These are phyloP conservation scores for Striga hermonthica DNA, from an alignment of 305 asterid species.

Conservation along the genomic window DNA sequence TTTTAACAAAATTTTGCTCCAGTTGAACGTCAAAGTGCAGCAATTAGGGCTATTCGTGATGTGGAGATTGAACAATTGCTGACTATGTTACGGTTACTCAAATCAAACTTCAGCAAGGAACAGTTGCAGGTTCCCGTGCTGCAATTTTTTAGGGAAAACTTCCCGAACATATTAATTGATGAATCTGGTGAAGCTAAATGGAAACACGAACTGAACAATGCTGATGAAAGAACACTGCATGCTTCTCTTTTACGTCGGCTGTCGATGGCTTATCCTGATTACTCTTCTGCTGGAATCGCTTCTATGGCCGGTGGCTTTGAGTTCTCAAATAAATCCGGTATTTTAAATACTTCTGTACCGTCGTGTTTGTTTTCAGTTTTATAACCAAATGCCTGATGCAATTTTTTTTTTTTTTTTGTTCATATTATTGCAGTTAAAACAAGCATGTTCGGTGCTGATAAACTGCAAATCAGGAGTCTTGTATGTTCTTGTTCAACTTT, in stretches of 20 bases:
- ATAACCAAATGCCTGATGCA: conserved; percentile 27
- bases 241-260: conserved; percentile 63
- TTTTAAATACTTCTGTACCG: conserved; percentile 1
- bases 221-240: conserved; percentile 48
- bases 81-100: conserved; percentile 51
- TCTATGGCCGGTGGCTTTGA: conserved; percentile 63
- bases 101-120: conserved; percentile 55
- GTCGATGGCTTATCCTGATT: conserved; percentile 56
- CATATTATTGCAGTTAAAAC: conserved; percentile 68
- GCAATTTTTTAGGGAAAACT: conserved; percentile 64
- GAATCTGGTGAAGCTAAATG: conserved; percentile 56
- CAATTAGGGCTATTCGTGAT: conserved; percentile 81
- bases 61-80: conserved; percentile 59
- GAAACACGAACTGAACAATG: conserved; percentile 44
- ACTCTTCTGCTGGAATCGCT: conserved; percentile 48
- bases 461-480: conserved; percentile 64
- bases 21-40: conserved; percentile 70
- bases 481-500: conserved; percentile 50
- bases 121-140: conserved; percentile 55
- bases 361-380: background rate
- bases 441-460: conserved; percentile 51
- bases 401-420: too few species aligned
- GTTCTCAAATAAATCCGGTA: conserved; percentile 73
- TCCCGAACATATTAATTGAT: conserved; percentile 50
- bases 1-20: conserved; percentile 29